These are phyloP conservation scores for Cercis canadensis DNA, from an alignment of 306 rosid species.

Conservation along the genomic window DNA sequence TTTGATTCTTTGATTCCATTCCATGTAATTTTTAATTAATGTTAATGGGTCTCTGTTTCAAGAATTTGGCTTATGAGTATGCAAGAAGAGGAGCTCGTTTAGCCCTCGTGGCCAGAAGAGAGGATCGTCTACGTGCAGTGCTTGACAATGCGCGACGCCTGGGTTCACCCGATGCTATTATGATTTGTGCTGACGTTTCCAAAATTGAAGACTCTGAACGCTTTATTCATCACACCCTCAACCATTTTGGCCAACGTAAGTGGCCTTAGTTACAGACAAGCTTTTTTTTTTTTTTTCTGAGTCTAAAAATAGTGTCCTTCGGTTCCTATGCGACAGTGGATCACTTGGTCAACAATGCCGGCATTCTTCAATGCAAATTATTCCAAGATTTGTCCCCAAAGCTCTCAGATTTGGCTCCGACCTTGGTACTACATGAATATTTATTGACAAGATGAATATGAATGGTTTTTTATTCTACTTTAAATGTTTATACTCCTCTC, in stretches of 20 bases:
- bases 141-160: constrained; percentile 4
- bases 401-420: constrained; percentile 23
- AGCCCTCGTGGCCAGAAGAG: constrained; percentile 23
- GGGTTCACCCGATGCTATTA: not conserved
- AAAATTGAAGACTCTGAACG: constrained; percentile 5
- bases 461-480: too few species aligned
- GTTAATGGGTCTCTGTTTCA: not conserved
- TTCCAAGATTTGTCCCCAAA: not conserved
- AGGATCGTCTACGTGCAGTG: not conserved
- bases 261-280: not conserved
- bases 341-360: constrained; percentile 33
- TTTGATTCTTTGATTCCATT: too few species aligned
- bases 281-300: not conserved
- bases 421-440: not conserved
- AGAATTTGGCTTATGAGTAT: constrained; percentile 31
- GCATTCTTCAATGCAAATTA: not conserved
- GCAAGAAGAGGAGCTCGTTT: constrained; percentile 30
- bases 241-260: constrained; percentile 19
- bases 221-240: not conserved
- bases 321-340: constrained; percentile 2
- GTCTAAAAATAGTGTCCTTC: too few species aligned
- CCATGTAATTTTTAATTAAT: too few species aligned
- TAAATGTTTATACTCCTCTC: too few species aligned
- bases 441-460: too few species aligned
- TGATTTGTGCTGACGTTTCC: constrained; percentile 24